Percentiles rank a stretch among this genome's conserved stretches.
Evolutionary conservation across 306 rosid genomes (phyloP).

Genomic region (Clitoria ternatea): DNA sequence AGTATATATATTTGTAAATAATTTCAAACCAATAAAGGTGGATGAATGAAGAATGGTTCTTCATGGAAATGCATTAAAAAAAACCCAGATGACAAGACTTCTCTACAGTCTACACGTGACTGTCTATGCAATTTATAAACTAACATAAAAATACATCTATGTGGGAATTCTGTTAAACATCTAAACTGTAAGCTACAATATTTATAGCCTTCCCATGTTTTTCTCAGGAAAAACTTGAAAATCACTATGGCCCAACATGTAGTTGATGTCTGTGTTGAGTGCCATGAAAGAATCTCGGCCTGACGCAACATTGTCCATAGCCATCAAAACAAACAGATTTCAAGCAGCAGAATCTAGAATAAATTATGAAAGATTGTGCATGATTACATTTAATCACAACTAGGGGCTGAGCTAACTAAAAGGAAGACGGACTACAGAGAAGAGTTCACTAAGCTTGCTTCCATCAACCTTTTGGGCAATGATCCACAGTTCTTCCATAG

Average conservation of each 20-base stretch:
- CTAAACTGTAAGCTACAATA: constrained; percentile 12
- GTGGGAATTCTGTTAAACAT: neutral
- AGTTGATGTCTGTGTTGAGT: constrained; percentile 13
- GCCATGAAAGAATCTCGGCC: constrained; percentile 23
- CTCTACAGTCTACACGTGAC: neutral
- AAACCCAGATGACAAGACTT: neutral
- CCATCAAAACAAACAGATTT: neutral
- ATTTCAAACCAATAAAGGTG: neutral
- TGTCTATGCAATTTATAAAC: neutral
- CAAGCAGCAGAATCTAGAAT: neutral
- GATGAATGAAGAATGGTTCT: neutral
- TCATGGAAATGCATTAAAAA: neutral
- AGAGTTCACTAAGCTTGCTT: neutral
- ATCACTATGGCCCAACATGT: constrained; percentile 26
- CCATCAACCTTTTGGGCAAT: neutral
- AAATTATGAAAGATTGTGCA: neutral
- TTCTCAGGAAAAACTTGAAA: constrained; percentile 23
- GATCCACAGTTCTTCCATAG: neutral
- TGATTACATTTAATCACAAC: neutral
- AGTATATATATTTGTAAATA: neutral
- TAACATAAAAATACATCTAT: neutral
- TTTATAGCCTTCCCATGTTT: constrained; percentile 9
- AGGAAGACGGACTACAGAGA: neutral
- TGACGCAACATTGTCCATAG: constrained; percentile 45
- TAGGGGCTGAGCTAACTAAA: neutral